Evolutionary conservation across 371 early-diverging fungal species (phyloP).

Genomic region (Mortierella sp.): DNA sequence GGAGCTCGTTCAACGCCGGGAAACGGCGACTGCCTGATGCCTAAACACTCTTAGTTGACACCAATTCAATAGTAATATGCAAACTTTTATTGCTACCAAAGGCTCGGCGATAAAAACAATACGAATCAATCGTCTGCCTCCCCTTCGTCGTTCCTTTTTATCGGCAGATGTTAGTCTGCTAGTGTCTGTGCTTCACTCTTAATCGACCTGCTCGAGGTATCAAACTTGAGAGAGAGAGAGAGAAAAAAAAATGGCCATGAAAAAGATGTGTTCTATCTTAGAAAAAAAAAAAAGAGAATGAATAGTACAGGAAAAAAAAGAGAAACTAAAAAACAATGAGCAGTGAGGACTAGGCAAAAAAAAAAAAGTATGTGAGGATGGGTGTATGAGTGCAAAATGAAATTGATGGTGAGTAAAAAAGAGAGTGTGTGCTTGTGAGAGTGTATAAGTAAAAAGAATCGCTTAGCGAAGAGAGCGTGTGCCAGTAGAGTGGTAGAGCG

Average conservation of each 20-base stretch:
- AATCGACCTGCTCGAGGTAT: not conserved
- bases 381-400: constrained; percentile 6
- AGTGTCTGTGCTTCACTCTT: not conserved
- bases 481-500: not conserved
- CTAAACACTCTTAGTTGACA: not conserved
- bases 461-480: not conserved
- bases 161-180: not conserved
- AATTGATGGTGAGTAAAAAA: not conserved
- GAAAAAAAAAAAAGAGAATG: constrained; percentile 14
- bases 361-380: not conserved
- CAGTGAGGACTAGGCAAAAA: not conserved
- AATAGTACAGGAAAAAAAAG: constrained; percentile 9
- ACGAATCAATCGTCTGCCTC: not conserved
- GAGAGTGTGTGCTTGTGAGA: not conserved
- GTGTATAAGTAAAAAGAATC: not conserved
- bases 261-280: not conserved
- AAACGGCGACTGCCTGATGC: not conserved
- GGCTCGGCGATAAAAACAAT: not conserved
- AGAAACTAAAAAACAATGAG: not conserved
- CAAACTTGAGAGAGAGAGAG: not conserved
- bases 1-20: constrained; percentile 1
- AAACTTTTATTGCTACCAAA: not conserved
- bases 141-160: not conserved
- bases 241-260: not conserved
- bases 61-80: not conserved